Evolutionary conservation across 768 basidiomycete species (phyloP).

Genomic region (Suillus discolor): DNA sequence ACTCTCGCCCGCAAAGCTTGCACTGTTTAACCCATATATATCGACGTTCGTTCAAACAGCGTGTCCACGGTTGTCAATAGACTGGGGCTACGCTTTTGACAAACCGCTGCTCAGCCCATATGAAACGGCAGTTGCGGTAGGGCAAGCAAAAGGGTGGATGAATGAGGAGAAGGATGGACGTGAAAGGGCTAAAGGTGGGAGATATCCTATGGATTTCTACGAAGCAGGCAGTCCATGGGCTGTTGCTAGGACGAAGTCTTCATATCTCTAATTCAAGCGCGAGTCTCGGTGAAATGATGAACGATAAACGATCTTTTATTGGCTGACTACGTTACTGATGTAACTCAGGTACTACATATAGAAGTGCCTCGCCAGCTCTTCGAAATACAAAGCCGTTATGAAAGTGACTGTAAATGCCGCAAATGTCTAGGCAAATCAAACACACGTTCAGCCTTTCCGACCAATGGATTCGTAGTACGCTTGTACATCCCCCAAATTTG

Average conservation of each 20-base stretch:
- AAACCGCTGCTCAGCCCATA: conserved; percentile 90
- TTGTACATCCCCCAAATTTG: no score
- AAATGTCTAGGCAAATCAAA: no score
- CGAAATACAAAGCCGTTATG: no score
- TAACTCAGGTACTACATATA: no score
- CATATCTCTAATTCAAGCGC: conserved; percentile 30
- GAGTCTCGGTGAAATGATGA: neutral
- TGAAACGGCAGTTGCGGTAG: conserved; percentile 87
- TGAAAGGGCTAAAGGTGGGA: conserved; percentile 23
- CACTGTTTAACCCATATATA: conserved; percentile 79
- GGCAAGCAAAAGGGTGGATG: conserved; percentile 66
- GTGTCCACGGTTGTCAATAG: conserved; percentile 94
- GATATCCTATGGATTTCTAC: conserved; percentile 98
- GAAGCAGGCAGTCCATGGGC: conserved; percentile 80
- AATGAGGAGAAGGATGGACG: conserved; percentile 32
- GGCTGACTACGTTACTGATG: no score
- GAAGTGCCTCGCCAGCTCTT: no score
- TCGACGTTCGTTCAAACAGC: conserved; percentile 95
- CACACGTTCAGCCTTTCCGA: no score
- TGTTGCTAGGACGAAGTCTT: conserved; percentile 57
- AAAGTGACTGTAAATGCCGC: no score
- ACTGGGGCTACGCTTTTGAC: conserved; percentile 98
- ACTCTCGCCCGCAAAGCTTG: conserved; percentile 92
- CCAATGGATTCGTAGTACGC: no score
- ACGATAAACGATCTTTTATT: no score